A percentile compares a stretch with the other conserved stretches of the same genome.
These are phyloP conservation scores for Sporothrix pallida DNA, from an alignment of 2,329 filamentous ascomycete genomes.

Conservation along the genomic window DNA sequence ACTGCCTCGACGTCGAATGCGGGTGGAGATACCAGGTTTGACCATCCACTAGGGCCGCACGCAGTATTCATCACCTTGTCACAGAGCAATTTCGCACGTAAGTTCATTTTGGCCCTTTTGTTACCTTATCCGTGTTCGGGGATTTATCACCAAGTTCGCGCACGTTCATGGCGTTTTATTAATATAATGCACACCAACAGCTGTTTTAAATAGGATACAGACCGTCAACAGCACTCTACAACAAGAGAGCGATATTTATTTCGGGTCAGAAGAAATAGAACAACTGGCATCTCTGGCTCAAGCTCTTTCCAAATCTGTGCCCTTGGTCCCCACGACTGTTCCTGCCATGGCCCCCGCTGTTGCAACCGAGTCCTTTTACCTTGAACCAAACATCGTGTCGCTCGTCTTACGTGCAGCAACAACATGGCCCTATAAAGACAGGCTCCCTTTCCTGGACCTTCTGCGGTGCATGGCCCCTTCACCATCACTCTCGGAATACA, in stretches of 20 bases:
- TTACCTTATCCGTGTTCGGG: slow-evolving; percentile 20
- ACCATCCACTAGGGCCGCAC: slow-evolving; percentile 70
- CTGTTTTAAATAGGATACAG: slow-evolving; percentile 35
- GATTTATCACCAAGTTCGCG: no score
- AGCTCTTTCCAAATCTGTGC: slow-evolving; percentile 59
- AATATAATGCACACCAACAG: slow-evolving; percentile 7
- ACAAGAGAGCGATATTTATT: slow-evolving; percentile 54
- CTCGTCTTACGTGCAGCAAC: slow-evolving; percentile 75
- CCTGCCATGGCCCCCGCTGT: slow-evolving; percentile 50
- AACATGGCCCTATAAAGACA: slow-evolving; percentile 78
- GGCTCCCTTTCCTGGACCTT: slow-evolving; percentile 84
- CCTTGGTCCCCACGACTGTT: slow-evolving; percentile 31
- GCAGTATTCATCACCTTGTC: slow-evolving; percentile 36
- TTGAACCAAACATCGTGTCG: slow-evolving; percentile 57
- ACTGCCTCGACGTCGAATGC: slow-evolving; percentile 52
- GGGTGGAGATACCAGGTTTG: slow-evolving; percentile 86
- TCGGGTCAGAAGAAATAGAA: slow-evolving; percentile 71
- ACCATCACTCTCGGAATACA: slow-evolving; percentile 67
- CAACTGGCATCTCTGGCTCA: slow-evolving; percentile 65
- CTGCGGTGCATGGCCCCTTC: slow-evolving; percentile 80
- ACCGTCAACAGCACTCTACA: slow-evolving; percentile 34
- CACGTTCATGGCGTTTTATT: no score
- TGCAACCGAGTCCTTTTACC: slow-evolving; percentile 12
- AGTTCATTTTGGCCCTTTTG: slow-evolving; percentile 42
- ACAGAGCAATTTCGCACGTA: slow-evolving; percentile 38